Evolutionary conservation across 495 filamentous ascomycete species (phyloP).

Genomic region (Trichoderma gamsii): DNA sequence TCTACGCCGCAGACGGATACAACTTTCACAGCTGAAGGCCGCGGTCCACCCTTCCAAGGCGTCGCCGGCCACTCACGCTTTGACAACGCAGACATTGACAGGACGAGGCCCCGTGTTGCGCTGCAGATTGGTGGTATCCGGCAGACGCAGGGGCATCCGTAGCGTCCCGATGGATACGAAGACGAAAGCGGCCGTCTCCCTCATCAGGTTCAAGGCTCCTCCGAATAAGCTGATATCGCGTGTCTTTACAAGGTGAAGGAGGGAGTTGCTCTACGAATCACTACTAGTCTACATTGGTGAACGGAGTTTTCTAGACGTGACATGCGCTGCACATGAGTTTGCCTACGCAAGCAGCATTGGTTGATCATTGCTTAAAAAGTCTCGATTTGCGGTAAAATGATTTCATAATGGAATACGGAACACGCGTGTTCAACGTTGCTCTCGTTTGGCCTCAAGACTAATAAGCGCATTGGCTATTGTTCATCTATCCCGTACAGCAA

Average conservation of each 20-base stretch:
- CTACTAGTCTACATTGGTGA: too few relatives aligned
- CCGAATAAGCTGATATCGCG: constrained; percentile 2
- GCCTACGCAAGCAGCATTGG: background rate
- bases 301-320: too few relatives aligned
- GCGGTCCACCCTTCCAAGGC: background rate
- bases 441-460: too few relatives aligned
- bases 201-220: background rate
- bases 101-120: background rate
- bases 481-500: too few relatives aligned
- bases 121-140: background rate
- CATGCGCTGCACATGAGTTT: too few relatives aligned
- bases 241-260: background rate
- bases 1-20: background rate
- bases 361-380: background rate
- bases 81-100: constrained; percentile 3
- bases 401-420: background rate
- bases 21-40: background rate
- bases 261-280: too few relatives aligned
- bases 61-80: background rate
- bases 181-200: background rate
- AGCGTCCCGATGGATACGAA: background rate
- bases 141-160: constrained; percentile 3
- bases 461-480: too few relatives aligned
- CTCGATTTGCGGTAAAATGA: background rate
- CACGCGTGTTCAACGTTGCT: background rate